These are phyloP conservation scores for Penicillium sp. DNA, from an alignment of 2,329 filamentous ascomycete genomes.

Conservation along the genomic window DNA sequence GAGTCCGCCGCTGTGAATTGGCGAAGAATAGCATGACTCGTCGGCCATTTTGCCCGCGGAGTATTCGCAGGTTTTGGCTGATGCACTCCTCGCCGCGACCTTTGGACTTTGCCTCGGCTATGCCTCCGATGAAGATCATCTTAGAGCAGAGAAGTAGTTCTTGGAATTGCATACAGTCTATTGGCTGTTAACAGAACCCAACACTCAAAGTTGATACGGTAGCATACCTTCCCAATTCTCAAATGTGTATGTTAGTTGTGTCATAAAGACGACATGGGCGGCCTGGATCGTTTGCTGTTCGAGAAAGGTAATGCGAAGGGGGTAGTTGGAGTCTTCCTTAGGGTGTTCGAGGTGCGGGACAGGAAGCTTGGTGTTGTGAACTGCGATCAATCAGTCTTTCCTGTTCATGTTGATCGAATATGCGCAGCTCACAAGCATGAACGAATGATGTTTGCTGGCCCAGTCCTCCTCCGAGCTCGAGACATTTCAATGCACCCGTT, in stretches of 20 bases:
- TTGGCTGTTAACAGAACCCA: slow-evolving; percentile 1
- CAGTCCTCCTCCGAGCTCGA: slow-evolving; percentile 37
- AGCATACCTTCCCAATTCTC: slow-evolving; percentile 38
- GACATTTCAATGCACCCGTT: slow-evolving; percentile 31
- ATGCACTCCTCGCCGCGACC: slow-evolving; percentile 44
- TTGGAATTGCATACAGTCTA: slow-evolving; percentile 41
- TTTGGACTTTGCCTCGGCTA: slow-evolving; percentile 42
- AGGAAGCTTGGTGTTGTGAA: slow-evolving; percentile 35
- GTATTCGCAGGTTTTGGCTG: slow-evolving; percentile 41
- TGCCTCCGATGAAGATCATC: slow-evolving; percentile 39
- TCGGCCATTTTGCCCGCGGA: slow-evolving; percentile 34
- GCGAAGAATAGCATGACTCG: slow-evolving; percentile 39
- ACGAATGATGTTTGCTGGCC: slow-evolving; percentile 36
- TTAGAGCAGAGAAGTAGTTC: slow-evolving; percentile 38
- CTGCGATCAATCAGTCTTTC: slow-evolving; percentile 16
- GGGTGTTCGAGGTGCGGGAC: slow-evolving; percentile 43
- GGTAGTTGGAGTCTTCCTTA: slow-evolving; percentile 30
- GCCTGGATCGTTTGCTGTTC: slow-evolving; percentile 43
- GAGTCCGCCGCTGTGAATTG: slow-evolving; percentile 39
- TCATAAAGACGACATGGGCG: slow-evolving; percentile 35
- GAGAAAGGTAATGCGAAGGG: slow-evolving; percentile 40
- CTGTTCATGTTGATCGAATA: not conserved
- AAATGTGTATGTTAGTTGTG: slow-evolving; percentile 41
- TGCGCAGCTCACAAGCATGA: slow-evolving; percentile 35
- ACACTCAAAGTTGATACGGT: not conserved